Evolutionary conservation across 768 basidiomycete genomes (phyloP).

Genomic region (Trametes elegans): DNA sequence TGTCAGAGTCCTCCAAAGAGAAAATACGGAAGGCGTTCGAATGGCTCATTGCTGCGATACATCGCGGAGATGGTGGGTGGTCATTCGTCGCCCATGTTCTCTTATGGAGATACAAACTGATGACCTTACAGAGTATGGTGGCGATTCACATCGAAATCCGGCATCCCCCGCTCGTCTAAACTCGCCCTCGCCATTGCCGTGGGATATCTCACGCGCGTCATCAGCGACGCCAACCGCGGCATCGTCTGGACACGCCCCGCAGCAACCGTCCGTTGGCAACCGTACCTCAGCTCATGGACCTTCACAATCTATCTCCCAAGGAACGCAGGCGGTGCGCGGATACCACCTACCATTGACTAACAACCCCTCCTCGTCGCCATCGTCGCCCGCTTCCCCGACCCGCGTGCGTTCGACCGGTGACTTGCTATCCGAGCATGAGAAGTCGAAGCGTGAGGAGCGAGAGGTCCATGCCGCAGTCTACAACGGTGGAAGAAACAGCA

Average conservation of each 20-base stretch:
- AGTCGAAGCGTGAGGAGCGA: conserved; percentile 24
- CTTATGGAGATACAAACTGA: background rate
- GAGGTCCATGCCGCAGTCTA: conserved; percentile 11
- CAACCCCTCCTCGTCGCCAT: conserved; percentile 22
- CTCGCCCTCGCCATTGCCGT: conserved; percentile 42
- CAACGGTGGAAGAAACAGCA: conserved; percentile 7
- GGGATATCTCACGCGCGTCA: conserved; percentile 49
- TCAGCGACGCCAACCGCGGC: conserved; percentile 51
- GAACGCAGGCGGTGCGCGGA: conserved; percentile 5
- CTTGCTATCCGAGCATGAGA: conserved; percentile 39
- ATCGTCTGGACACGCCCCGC: conserved; percentile 35
- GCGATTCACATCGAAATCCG: conserved; percentile 57
- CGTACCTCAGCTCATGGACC: conserved; percentile 26
- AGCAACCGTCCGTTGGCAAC: conserved; percentile 28
- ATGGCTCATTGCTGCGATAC: conserved; percentile 52
- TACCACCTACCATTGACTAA: conserved; percentile 7
- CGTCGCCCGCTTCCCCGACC: conserved; percentile 46
- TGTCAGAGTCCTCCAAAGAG: conserved; percentile 54
- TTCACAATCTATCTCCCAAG: conserved; percentile 16
- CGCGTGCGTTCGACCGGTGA: conserved; percentile 58
- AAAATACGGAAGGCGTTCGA: conserved; percentile 76
- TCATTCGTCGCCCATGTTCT: conserved; percentile 33
- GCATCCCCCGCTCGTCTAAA: conserved; percentile 62
- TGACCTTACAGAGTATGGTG: conserved; percentile 20
- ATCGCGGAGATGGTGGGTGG: conserved; percentile 23